Percentiles rank a stretch among this genome's conserved stretches.
These are phyloP conservation scores for Fusarium caatingaense DNA, from an alignment of 2,329 filamentous ascomycete genomes.

Conservation along the genomic window DNA sequence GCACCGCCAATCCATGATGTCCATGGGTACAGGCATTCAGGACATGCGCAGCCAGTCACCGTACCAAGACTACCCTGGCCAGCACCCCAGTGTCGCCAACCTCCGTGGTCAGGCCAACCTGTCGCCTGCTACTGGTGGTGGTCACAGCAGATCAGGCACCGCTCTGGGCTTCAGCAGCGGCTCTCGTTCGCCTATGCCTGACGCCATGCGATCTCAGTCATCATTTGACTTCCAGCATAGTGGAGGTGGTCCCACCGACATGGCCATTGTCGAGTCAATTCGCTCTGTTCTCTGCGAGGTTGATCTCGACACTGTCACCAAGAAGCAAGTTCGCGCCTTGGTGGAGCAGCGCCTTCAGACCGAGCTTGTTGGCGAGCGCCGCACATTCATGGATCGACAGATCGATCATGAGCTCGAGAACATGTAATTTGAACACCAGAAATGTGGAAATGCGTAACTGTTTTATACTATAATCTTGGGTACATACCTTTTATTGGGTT, in stretches of 20 bases:
- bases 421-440: conserved; percentile 70
- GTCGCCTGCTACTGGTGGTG: conserved; percentile 57
- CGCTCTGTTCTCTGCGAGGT: conserved; percentile 85
- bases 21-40: conserved; percentile 63
- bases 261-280: conserved; percentile 84
- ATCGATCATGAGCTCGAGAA: conserved; percentile 94
- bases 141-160: conserved; percentile 55
- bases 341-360: conserved; percentile 95
- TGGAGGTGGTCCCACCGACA: conserved; percentile 77
- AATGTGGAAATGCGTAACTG: conserved; percentile 12
- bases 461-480: conserved; percentile 35
- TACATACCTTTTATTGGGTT: conserved; percentile 41
- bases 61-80: conserved; percentile 65
- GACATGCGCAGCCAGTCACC: conserved; percentile 66
- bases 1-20: conserved; percentile 79
- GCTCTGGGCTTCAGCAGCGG: conserved; percentile 62
- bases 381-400: conserved; percentile 88
- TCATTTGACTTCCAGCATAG: conserved; percentile 72
- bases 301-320: conserved; percentile 95
- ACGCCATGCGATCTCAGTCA: conserved; percentile 61
- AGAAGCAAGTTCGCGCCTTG: conserved; percentile 93
- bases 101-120: conserved; percentile 61
- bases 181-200: conserved; percentile 58
- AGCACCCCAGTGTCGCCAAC: conserved; percentile 72
- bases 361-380: conserved; percentile 85